These are phyloP conservation scores for Anthostomella pinea DNA, from an alignment of 2,329 filamentous ascomycete species.

Conservation along the genomic window DNA sequence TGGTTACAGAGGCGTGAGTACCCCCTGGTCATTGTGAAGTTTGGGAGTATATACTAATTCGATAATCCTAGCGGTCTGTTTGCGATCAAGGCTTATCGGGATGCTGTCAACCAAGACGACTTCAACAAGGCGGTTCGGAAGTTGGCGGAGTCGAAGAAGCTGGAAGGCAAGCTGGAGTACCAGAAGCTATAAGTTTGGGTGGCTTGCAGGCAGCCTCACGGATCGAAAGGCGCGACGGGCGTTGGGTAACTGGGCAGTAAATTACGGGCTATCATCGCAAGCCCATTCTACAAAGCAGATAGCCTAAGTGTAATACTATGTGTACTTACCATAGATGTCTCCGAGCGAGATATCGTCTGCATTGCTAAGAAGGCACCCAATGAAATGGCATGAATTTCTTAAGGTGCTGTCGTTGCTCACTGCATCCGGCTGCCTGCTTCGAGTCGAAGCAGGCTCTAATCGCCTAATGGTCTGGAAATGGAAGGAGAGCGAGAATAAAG, in stretches of 20 bases:
- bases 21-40: background rate
- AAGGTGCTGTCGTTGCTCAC: too few species aligned
- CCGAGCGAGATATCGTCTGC: too few species aligned
- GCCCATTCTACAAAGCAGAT: too few species aligned
- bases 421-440: too few species aligned
- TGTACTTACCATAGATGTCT: conserved; percentile 4
- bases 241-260: too few species aligned
- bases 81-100: conserved; percentile 96
- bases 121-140: conserved; percentile 99
- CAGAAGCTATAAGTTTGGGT: conserved; percentile 72
- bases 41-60: conserved; percentile 25
- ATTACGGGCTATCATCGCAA: too few species aligned
- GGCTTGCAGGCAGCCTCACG: background rate
- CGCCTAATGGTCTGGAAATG: too few species aligned
- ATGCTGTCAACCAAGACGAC: conserved; percentile 95
- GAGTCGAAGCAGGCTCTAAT: too few species aligned
- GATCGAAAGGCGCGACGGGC: too few species aligned
- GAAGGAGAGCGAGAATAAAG: too few species aligned
- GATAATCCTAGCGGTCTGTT: conserved; percentile 69
- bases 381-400: too few species aligned
- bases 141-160: conserved; percentile 95
- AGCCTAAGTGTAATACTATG: conserved; percentile 13
- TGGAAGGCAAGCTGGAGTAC: conserved; percentile 97
- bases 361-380: too few species aligned
- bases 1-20: conserved; percentile 95